Conservation (phyloP, 2,329 filamentous ascomycete genomes). For the Cytospora chrysosperma region DNA sequence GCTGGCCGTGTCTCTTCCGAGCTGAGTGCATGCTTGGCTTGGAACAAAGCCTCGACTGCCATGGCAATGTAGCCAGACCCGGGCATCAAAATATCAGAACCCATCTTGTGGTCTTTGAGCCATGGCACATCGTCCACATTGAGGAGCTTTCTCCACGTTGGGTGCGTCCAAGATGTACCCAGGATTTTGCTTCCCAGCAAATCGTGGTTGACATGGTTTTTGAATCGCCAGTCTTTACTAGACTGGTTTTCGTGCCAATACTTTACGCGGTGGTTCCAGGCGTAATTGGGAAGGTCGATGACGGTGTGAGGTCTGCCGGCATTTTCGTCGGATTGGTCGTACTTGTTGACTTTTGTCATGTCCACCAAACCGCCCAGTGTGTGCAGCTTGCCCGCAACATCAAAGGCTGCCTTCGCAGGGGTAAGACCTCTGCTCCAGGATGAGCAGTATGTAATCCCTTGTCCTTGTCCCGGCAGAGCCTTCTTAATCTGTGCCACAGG, state of each 20-base stretch:
- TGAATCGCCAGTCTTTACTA: slow-evolving; percentile 7
- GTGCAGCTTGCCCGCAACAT: slow-evolving; percentile 29
- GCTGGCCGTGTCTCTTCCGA: neutral
- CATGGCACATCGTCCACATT: neutral
- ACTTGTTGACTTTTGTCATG: too few species aligned
- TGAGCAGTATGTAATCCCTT: slow-evolving; percentile 10
- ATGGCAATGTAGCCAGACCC: slow-evolving; percentile 38
- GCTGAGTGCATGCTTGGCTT: slow-evolving; percentile 23
- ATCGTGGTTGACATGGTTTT: neutral
- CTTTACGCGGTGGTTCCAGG: slow-evolving; percentile 29
- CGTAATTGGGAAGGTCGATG: slow-evolving; percentile 31
- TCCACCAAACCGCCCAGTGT: slow-evolving; percentile 22
- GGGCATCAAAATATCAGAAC: slow-evolving; percentile 42
- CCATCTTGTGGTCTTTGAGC: slow-evolving; percentile 45
- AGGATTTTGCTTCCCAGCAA: slow-evolving; percentile 8
- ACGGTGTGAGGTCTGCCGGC: neutral
- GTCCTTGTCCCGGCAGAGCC: too few species aligned
- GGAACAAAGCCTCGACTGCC: slow-evolving; percentile 33
- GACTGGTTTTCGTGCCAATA: slow-evolving; percentile 8
- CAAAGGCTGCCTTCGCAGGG: slow-evolving; percentile 22
- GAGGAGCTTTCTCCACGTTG: neutral
- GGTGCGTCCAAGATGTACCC: neutral
- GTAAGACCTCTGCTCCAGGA: slow-evolving; percentile 24
- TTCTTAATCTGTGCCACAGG: slow-evolving; percentile 30
- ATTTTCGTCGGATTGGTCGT: too few species aligned